Base-by-base conservation (phyloP, 1,284 basidiomycete species). In the Tilletia indica region DNA sequence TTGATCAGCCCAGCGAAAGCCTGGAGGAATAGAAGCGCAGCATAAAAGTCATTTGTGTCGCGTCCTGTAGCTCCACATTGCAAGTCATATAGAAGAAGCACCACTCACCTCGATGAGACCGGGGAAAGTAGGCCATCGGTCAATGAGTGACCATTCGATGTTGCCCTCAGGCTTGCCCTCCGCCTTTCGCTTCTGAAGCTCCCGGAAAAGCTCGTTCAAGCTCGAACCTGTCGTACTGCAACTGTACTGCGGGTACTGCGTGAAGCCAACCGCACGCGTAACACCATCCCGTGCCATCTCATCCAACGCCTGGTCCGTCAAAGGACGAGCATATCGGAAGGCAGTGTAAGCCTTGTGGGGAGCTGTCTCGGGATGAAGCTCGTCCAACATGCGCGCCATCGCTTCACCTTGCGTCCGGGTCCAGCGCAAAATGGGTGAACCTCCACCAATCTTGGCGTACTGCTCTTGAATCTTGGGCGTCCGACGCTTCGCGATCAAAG, bases 241-340 rank as follows among this genome's bases (percentile, higher is more conserved):
- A 81, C 92, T 94, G 86, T 99, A 99, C 85, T 99, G 97, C 0
- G 97, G 97, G 84, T 99, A 99, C 86, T 99, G 97, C 2, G 93
- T 94, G 86, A 99, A 99, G 25, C 95, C 97, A 34, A 99, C 88
- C 0, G 96, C 97, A 71, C 95, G 88, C 82, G 89, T 91, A 47
- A 99, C 94, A 25, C 95, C 94, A 83, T 99, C 97, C 68, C 87
- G 88, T 85, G 90, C 91, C 91, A 99, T 92, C 85, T 93, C 90
- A 71, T 88, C 89, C 25, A 93, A 88, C 34, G 92, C 91, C 79
- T 91, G 90, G 78, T 92, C 90, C 45, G 95, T 97, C 72, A 98
- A 86, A 0, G 96, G 97, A 58, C 89, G 88, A 25, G 93, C 94
- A 85, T 99, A 87, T 34, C 85, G 83, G 71, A 80, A 78, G 21